Conservation (phyloP, 176 grass and related monocot genomes). For the Phoenix roebelenii region DNA sequence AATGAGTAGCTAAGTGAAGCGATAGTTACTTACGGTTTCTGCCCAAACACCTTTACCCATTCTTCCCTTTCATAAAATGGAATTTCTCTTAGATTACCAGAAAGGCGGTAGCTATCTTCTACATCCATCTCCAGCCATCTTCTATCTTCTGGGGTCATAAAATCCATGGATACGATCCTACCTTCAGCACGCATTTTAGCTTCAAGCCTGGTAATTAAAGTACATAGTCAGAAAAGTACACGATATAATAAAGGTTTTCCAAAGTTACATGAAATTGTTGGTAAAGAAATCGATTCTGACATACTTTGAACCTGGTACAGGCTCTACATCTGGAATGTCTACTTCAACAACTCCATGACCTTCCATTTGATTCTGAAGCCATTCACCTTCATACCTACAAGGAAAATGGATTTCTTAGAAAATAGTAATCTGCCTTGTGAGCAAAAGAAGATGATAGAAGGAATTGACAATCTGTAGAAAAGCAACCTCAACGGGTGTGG, state of each 20-base stretch:
- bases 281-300: not conserved
- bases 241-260: no score
- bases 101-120: conserved; percentile 18
- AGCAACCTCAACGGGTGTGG: no score
- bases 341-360: conserved; percentile 34
- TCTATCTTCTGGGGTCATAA: conserved; percentile 29
- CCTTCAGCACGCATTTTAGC: conserved; percentile 31
- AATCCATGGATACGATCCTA: conserved; percentile 29
- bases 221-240: not conserved
- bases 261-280: not conserved
- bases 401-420: not conserved
- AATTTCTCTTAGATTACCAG: conserved; percentile 20
- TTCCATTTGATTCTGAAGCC: conserved; percentile 41
- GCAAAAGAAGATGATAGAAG: no score
- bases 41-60: conserved; percentile 16
- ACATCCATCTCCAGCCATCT: conserved; percentile 33
- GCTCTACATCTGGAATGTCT: conserved; percentile 26
- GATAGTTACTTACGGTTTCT: conserved; percentile 15
- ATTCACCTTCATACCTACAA: conserved; percentile 35
- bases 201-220: conserved; percentile 22
- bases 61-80: conserved; percentile 26
- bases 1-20: not conserved
- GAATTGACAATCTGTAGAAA: no score
- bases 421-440: no score
- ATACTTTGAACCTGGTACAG: conserved; percentile 33